phyloP scores from a whole-genome alignment of 1,139 yeast genomes.

The Trichomonascaceae sp. region DNA sequence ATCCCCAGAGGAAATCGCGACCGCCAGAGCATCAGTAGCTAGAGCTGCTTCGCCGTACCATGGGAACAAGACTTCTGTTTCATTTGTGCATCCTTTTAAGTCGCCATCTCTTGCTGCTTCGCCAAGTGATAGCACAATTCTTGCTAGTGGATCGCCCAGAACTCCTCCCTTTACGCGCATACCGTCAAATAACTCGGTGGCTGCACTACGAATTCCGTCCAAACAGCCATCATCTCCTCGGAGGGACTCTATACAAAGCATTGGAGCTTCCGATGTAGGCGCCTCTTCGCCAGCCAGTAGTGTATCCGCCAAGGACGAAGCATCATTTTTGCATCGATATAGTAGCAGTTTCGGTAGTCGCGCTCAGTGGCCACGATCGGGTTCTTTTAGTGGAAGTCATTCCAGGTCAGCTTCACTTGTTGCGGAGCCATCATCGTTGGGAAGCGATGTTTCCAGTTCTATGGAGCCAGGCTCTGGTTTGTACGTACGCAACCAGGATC shows the following conservation, averaged over 20 bases:
- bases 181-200: conserved; percentile 27
- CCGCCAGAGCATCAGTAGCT: conserved; percentile 1
- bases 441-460: conserved; percentile 22
- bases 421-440: conserved; percentile 23
- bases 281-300: conserved; percentile 23
- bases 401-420: conserved; percentile 21
- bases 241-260: conserved; percentile 5
- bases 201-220: conserved; percentile 28
- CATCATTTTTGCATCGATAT: conserved; percentile 23
- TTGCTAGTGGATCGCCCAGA: conserved; percentile 19
- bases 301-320: conserved; percentile 14
- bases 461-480: conserved; percentile 33
- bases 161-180: conserved; percentile 21
- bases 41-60: conserved; percentile 1
- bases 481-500: conserved; percentile 53
- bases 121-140: conserved; percentile 20
- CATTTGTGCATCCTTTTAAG: conserved; percentile 33
- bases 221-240: conserved; percentile 12
- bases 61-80: conserved; percentile 17
- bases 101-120: conserved; percentile 35
- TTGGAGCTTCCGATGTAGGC: conserved; percentile 15
- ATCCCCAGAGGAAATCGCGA: conserved; percentile 1
- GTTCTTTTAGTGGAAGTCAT: conserved; percentile 18
- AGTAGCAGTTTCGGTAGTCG: conserved; percentile 32
- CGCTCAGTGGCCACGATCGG: conserved; percentile 23